Evolutionary conservation across 1,284 basidiomycete species (phyloP).

Genomic region (Melampsora larici-populina): DNA sequence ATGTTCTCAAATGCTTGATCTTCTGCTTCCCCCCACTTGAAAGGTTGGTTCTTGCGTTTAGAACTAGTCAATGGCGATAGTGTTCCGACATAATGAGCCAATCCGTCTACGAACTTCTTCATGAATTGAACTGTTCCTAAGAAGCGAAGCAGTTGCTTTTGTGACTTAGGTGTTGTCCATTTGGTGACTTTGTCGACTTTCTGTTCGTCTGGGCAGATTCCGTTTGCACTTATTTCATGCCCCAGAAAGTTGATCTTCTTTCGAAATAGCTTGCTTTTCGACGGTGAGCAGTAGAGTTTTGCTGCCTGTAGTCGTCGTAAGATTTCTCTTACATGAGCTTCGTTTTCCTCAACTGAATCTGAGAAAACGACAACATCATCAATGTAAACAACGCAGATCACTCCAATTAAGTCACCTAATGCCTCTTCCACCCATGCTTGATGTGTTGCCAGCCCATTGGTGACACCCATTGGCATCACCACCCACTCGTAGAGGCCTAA

Average conservation of each 20-base stretch:
- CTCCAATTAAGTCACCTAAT: slow-evolving; percentile 42
- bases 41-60: slow-evolving; percentile 6
- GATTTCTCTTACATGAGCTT: not conserved
- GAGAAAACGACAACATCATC: slow-evolving; percentile 59
- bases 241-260: slow-evolving; percentile 53
- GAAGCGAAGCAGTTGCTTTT: slow-evolving; percentile 53
- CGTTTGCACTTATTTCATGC: slow-evolving; percentile 52
- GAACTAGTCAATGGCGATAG: slow-evolving; percentile 54
- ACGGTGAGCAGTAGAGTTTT: not conserved
- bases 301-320: not conserved
- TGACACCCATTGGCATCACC: slow-evolving; percentile 57
- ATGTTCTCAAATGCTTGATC: slow-evolving; percentile 5
- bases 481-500: slow-evolving; percentile 57
- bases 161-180: slow-evolving; percentile 53
- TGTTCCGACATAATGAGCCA: slow-evolving; percentile 53
- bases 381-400: no score
- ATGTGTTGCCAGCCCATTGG: slow-evolving; percentile 55
- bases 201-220: slow-evolving; percentile 53
- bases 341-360: slow-evolving; percentile 54
- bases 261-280: slow-evolving; percentile 51
- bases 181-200: no score
- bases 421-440: slow-evolving; percentile 44
- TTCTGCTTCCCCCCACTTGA: slow-evolving; percentile 1
- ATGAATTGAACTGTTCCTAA: slow-evolving; percentile 56
- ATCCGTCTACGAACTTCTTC: slow-evolving; percentile 52